Conservation (phyloP, 2,329 filamentous ascomycete species). For the Pseudonectria buxi region DNA sequence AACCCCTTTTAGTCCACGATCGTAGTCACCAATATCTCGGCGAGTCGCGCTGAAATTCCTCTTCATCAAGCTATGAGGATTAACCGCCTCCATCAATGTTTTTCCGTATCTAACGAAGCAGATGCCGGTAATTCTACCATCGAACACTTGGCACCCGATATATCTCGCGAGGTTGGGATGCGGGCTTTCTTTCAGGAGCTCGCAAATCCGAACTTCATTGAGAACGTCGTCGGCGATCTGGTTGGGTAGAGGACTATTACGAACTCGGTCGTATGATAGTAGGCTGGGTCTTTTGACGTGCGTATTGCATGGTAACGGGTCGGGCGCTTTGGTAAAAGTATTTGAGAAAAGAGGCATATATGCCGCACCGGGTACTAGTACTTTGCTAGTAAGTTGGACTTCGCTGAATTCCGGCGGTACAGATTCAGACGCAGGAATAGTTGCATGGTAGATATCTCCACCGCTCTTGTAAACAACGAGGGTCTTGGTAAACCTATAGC, state of each 20-base stretch:
- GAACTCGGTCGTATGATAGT: conserved; percentile 2
- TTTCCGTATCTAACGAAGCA: conserved; percentile 7
- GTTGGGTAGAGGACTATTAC: conserved; percentile 1
- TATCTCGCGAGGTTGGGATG: conserved; percentile 13
- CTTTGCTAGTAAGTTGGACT: neutral
- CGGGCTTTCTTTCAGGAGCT: conserved; percentile 9
- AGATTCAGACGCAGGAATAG: conserved; percentile 1
- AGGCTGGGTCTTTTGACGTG: conserved; percentile 2
- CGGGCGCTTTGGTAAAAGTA: conserved; percentile 1
- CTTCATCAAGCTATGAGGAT: conserved; percentile 2
- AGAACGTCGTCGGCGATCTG: conserved; percentile 6
- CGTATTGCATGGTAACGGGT: conserved; percentile 1
- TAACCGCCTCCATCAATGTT: conserved; percentile 5
- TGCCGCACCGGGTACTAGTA: conserved; percentile 3
- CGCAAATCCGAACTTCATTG: conserved; percentile 8
- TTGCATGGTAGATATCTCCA: conserved; percentile 4
- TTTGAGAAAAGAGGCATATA: conserved; percentile 1
- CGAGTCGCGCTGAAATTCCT: neutral
- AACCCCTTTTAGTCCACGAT: conserved; percentile 5
- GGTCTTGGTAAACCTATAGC: conserved; percentile 1
- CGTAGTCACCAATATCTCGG: neutral
- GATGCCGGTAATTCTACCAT: conserved; percentile 9
- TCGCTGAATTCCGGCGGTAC: neutral
- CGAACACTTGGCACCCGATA: conserved; percentile 9
- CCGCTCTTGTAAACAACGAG: conserved; percentile 2